Conservation (phyloP, 2,329 filamentous ascomycete species). For the Fusarium siculi region DNA sequence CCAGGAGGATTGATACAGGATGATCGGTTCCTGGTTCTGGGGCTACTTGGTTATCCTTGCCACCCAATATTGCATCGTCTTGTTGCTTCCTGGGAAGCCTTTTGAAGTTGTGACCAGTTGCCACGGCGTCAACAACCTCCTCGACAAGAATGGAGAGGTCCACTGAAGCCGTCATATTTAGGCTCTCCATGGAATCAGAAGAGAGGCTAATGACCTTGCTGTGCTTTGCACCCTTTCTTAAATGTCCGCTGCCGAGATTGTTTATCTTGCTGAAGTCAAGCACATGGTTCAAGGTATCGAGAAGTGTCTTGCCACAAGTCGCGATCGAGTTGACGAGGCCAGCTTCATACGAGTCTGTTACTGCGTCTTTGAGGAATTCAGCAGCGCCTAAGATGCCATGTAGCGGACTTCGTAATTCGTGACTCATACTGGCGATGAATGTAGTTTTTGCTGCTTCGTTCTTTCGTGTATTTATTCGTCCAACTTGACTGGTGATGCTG, state of each 20-base stretch:
- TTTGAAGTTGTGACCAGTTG: conserved; percentile 53
- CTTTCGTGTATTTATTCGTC: conserved; percentile 62
- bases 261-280: conserved; percentile 57
- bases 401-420: conserved; percentile 66
- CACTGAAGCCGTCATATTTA: conserved; percentile 47
- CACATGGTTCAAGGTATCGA: conserved; percentile 62
- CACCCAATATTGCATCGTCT: not conserved
- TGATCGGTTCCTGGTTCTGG: conserved; percentile 38
- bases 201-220: conserved; percentile 36
- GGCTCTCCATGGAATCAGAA: conserved; percentile 46
- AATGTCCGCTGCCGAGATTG: conserved; percentile 45
- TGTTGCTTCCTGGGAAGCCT: conserved; percentile 16
- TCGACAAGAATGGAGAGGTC: conserved; percentile 50
- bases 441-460: conserved; percentile 65
- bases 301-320: conserved; percentile 59
- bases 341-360: conserved; percentile 50
- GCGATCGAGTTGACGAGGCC: conserved; percentile 58
- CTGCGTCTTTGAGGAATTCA: conserved; percentile 60
- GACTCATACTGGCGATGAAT: conserved; percentile 69
- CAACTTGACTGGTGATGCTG: conserved; percentile 62
- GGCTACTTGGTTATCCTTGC: not conserved
- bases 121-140: conserved; percentile 54
- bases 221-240: conserved; percentile 32
- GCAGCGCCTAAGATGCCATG: conserved; percentile 66
- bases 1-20: conserved; percentile 59